phyloP scores from a whole-genome alignment of 306 rosid genomes.

The Prunus dulcis region DNA sequence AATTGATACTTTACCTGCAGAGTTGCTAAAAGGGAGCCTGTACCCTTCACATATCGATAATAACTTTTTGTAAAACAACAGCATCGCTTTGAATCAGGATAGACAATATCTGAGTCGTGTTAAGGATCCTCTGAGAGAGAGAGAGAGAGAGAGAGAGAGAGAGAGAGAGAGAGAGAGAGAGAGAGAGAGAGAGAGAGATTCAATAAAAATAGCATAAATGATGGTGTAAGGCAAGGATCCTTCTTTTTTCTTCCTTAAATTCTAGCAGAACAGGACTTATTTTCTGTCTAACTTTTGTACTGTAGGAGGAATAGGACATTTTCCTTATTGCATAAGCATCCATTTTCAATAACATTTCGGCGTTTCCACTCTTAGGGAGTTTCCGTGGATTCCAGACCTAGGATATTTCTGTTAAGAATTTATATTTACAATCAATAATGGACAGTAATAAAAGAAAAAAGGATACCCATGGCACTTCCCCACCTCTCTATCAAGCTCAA shows the following conservation, averaged over 20 bases:
- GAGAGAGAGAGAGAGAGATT: slow-evolving; percentile 11
- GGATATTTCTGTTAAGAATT: neutral
- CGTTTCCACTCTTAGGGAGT: neutral
- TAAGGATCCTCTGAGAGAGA: slow-evolving; percentile 29
- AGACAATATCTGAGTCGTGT: slow-evolving; percentile 68
- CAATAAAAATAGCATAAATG: neutral
- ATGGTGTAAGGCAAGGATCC: neutral
- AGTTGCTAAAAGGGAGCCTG: slow-evolving; percentile 89
- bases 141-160: slow-evolving; percentile 6
- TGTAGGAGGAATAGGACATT: neutral
- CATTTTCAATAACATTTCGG: neutral
- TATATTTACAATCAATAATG: slow-evolving; percentile 5
- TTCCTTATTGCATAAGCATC: neutral
- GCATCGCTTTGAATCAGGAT: slow-evolving; percentile 86
- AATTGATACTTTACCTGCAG: slow-evolving; percentile 50
- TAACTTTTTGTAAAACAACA: slow-evolving; percentile 96
- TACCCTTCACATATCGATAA: slow-evolving; percentile 90
- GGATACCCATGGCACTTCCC: slow-evolving; percentile 99
- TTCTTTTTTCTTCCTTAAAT: neutral
- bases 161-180: neutral
- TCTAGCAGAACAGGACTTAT: neutral
- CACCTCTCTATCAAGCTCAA: slow-evolving; percentile 82
- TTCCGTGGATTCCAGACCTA: neutral
- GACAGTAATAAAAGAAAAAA: slow-evolving; percentile 17
- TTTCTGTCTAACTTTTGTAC: neutral